phyloP scores from a whole-genome alignment of 208 protist species.

The Herpetomonas samuelpessoai region DNA sequence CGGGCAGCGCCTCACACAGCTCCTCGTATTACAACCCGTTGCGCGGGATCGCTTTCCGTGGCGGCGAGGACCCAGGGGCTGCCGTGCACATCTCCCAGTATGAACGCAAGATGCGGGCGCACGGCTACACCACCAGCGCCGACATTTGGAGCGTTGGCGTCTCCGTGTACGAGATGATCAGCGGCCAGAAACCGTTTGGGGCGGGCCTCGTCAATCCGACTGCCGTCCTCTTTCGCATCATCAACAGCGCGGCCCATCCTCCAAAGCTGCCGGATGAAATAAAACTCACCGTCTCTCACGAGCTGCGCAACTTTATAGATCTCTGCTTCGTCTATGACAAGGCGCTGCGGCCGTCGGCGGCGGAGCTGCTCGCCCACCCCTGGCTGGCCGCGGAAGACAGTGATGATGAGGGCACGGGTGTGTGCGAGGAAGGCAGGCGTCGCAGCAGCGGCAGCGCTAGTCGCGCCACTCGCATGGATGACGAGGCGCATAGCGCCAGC shows the following conservation, averaged over 20 bases:
- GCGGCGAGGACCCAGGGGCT: neutral
- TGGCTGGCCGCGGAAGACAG: conserved; percentile 34
- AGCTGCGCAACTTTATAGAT: conserved; percentile 62
- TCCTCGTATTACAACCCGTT: conserved; percentile 34
- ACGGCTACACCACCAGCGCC: conserved; percentile 69
- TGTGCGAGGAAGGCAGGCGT: neutral
- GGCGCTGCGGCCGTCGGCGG: conserved; percentile 49
- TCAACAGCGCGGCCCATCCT: conserved; percentile 33
- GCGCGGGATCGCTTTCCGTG: conserved; percentile 23
- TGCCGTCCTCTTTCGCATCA: conserved; percentile 71
- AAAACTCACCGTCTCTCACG: conserved; percentile 27
- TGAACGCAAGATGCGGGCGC: neutral
- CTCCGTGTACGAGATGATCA: conserved; percentile 86
- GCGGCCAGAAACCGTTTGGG: conserved; percentile 69
- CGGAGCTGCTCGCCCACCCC: conserved; percentile 59
- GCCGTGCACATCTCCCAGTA: conserved; percentile 2
- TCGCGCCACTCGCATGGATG: neutral
- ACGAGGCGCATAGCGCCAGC: too few species aligned
- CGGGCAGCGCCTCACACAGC: neutral
- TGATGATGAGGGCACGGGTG: neutral
- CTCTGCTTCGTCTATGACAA: conserved; percentile 75
- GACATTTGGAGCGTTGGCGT: conserved; percentile 88
- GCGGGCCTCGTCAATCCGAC: conserved; percentile 48
- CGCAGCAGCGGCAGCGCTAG: conserved; percentile 4
- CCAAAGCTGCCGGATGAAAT: conserved; percentile 43